These are phyloP conservation scores for Aegilops tauschii DNA, from an alignment of 176 grass and related monocot genomes.

Conservation along the genomic window DNA sequence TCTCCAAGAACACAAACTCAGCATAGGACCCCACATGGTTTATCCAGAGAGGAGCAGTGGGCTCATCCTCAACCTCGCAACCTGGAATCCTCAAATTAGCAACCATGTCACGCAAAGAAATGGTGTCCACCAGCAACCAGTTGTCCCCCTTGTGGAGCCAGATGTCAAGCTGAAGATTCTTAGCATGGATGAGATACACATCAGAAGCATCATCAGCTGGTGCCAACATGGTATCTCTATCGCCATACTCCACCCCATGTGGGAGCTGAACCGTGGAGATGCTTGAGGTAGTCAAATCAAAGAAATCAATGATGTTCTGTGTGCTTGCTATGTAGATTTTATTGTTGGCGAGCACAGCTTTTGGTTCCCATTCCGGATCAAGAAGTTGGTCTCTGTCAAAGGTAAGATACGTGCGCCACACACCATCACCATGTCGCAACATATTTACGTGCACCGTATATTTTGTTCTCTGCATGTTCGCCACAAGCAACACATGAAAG, in stretches of 20 bases:
- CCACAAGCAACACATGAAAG: background rate
- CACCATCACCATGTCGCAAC: no score
- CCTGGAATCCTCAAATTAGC: background rate
- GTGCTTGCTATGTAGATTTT: background rate
- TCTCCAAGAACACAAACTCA: no score
- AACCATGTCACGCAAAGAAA: background rate
- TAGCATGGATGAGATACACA: background rate
- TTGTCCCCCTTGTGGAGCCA: background rate
- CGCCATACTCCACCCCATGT: background rate
- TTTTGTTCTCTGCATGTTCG: background rate
- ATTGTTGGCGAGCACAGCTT: background rate
- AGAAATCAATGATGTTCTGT: background rate
- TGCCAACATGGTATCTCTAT: background rate
- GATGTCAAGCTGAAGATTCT: no score
- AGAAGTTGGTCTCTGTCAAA: no score
- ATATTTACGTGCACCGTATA: background rate
- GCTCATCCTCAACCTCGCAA: background rate
- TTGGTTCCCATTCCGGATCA: background rate
- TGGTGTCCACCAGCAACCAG: background rate
- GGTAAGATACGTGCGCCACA: no score
- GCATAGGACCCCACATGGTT: background rate
- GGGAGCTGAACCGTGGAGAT: background rate
- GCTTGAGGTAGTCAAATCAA: background rate
- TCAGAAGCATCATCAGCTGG: background rate
- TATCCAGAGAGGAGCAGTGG: background rate